These are phyloP conservation scores for Rhododendron henanense DNA, from an alignment of 148 eudicot genomes.

Conservation along the genomic window DNA sequence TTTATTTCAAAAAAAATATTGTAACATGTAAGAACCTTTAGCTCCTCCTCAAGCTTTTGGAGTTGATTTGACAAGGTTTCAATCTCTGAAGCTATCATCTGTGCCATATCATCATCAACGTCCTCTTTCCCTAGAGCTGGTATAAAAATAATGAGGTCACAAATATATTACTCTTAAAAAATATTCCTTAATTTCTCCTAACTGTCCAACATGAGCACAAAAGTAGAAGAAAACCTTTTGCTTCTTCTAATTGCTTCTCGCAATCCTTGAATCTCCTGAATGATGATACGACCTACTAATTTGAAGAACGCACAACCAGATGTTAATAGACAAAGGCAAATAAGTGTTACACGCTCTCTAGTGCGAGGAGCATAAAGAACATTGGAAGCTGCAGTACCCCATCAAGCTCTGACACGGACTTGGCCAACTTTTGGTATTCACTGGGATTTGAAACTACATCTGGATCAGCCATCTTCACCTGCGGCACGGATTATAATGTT, in stretches of 20 bases:
- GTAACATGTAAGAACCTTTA: conserved; percentile 53
- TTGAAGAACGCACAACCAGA: conserved; percentile 8
- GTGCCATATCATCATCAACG: conserved; percentile 85
- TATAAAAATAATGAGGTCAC: conserved; percentile 6
- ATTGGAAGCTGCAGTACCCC: conserved; percentile 44
- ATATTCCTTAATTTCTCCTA: background rate
- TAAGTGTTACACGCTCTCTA: background rate
- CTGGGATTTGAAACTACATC: conserved; percentile 88
- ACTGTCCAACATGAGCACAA: background rate
- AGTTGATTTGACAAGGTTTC: conserved; percentile 56
- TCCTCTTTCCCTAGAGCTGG: conserved; percentile 79
- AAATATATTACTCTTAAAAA: background rate
- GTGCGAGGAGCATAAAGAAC: background rate
- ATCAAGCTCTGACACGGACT: conserved; percentile 85
- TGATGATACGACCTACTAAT: conserved; percentile 63
- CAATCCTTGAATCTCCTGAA: conserved; percentile 81
- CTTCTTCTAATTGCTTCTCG: conserved; percentile 81
- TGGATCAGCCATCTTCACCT: conserved; percentile 95
- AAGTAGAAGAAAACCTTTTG: conserved; percentile 55
- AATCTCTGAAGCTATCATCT: conserved; percentile 81
- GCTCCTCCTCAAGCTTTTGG: conserved; percentile 69
- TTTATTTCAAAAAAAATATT: background rate
- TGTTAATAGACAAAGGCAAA: background rate
- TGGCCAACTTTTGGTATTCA: conserved; percentile 90
- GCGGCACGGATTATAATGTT: conserved; percentile 9